phyloP scores from a whole-genome alignment of 495 filamentous ascomycete genomes.

The Friedmanniomyces endolithicus region DNA sequence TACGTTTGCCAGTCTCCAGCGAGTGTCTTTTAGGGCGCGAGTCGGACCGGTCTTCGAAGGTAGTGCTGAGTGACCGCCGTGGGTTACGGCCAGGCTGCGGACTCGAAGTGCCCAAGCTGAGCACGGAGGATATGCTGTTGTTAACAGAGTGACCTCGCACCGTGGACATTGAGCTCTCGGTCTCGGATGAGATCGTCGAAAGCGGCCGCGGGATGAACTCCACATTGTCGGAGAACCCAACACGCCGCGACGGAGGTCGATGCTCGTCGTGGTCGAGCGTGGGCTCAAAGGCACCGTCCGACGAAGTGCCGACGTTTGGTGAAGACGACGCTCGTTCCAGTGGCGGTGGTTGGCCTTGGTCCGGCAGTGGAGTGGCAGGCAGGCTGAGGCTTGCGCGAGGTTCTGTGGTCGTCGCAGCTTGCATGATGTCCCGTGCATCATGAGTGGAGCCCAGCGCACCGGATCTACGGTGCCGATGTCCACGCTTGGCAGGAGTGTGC shows the following conservation, averaged over 20 bases:
- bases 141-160: constrained; percentile 51
- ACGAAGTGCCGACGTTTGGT: not conserved
- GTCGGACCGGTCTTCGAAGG: constrained; percentile 24
- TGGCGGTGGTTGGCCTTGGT: not conserved
- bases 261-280: constrained; percentile 14
- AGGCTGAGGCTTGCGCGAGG: constrained; percentile 35
- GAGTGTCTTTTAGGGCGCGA: constrained; percentile 18
- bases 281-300: constrained; percentile 1
- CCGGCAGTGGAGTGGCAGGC: constrained; percentile 53
- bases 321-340: not conserved
- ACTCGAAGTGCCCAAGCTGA: constrained; percentile 34
- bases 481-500: constrained; percentile 29
- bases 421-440: constrained; percentile 63
- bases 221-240: constrained; percentile 48
- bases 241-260: constrained; percentile 36
- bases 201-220: constrained; percentile 62
- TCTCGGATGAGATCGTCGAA: constrained; percentile 62
- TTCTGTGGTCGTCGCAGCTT: constrained; percentile 36
- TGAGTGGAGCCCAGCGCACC: constrained; percentile 65
- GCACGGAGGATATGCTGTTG: constrained; percentile 50
- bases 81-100: constrained; percentile 23
- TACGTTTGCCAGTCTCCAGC: constrained; percentile 12
- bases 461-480: constrained; percentile 78
- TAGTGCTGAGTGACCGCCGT: constrained; percentile 27
- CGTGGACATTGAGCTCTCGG: constrained; percentile 51